Evolutionary conservation across 331 rosid genomes (phyloP).

Genomic region (Arachis monticola): DNA sequence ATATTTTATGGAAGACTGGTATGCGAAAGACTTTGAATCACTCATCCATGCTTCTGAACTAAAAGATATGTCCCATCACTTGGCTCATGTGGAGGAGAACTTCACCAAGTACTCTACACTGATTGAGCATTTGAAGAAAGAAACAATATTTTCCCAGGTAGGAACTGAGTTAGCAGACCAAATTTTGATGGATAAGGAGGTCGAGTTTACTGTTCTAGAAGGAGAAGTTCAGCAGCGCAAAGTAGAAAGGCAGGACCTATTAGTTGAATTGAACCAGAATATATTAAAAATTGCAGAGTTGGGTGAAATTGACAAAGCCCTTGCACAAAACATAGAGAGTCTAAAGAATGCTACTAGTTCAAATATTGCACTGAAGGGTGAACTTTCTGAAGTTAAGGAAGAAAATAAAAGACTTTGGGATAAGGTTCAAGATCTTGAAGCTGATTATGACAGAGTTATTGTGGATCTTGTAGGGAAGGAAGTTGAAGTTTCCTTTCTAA

Average conservation of each 20-base stretch:
- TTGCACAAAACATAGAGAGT: slow-evolving; percentile 52
- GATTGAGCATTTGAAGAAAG: slow-evolving; percentile 62
- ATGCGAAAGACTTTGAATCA: slow-evolving; percentile 71
- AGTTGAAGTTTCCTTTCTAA: slow-evolving; percentile 52
- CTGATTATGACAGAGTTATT: slow-evolving; percentile 50
- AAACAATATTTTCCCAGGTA: slow-evolving; percentile 54
- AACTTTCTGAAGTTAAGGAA: slow-evolving; percentile 53
- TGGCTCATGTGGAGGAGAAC: slow-evolving; percentile 59
- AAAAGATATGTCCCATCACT: slow-evolving; percentile 45
- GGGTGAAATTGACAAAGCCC: slow-evolving; percentile 53
- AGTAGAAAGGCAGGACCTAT: slow-evolving; percentile 50
- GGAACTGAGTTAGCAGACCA: slow-evolving; percentile 55
- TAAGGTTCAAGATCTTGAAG: slow-evolving; percentile 55
- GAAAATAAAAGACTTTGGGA: slow-evolving; percentile 50
- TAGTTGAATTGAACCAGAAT: slow-evolving; percentile 50
- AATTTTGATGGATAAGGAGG: slow-evolving; percentile 54
- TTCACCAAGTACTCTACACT: slow-evolving; percentile 38
- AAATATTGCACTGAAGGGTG: slow-evolving; percentile 54
- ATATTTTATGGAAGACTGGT: slow-evolving; percentile 56
- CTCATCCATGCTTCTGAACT: slow-evolving; percentile 61
- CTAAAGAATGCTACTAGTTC: slow-evolving; percentile 52
- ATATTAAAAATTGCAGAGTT: slow-evolving; percentile 46
- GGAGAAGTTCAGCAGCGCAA: slow-evolving; percentile 47
- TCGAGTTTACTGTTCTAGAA: slow-evolving; percentile 51
- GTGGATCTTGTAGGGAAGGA: slow-evolving; percentile 56